Evolutionary conservation across 148 eudicot species (phyloP), one percentile per base, ranked within the genome.

Genomic region (Cornus kousa): DNA sequence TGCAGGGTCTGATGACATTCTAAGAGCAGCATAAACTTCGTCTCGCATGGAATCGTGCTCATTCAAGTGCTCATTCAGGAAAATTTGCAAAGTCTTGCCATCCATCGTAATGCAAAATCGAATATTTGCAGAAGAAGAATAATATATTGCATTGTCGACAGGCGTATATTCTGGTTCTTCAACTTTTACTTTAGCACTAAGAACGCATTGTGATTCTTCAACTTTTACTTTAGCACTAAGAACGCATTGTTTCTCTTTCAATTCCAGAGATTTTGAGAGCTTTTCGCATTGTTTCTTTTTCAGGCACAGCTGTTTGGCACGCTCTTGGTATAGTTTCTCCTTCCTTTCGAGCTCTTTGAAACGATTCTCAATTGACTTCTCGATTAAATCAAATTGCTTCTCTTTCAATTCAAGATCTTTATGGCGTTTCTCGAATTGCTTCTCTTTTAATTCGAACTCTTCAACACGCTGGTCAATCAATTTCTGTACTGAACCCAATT

Each of bases 1-100:
- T 37, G 75, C 82, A 9, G 82, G 55, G 64, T 82, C 75, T 14
- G 70, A 14, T 74, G 81, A 82, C 23, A 73, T 33, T 6, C 33
- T 40, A 48, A 78, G 85, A 33, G 37, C 76, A 62, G 3, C 28
- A 37, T 16, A 73, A 40, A 72, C 68, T 28, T 78, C 68, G 43
- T 40, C 24, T 9, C 64, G 14, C 57, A 72, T 64, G 67, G 70
- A 48, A 19, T 48, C 67, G 9, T 46, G 73, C 46, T 82, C 71
- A 11, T 74, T 55, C 8, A 62, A 43, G 40, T 55, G 67, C 5
- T 67, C 50, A 28, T 67, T 77, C 39, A 81, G 9, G 46, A 77
- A 57, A n/a, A 65, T 7, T 33, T 23, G 78, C 68, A 82, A 81
- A 66, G 2, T 9, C 10, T 71, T 73, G 7, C 72, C 78, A 48